Evolutionary conservation across 768 basidiomycete species (phyloP).

Genomic region (Suillus discolor): DNA sequence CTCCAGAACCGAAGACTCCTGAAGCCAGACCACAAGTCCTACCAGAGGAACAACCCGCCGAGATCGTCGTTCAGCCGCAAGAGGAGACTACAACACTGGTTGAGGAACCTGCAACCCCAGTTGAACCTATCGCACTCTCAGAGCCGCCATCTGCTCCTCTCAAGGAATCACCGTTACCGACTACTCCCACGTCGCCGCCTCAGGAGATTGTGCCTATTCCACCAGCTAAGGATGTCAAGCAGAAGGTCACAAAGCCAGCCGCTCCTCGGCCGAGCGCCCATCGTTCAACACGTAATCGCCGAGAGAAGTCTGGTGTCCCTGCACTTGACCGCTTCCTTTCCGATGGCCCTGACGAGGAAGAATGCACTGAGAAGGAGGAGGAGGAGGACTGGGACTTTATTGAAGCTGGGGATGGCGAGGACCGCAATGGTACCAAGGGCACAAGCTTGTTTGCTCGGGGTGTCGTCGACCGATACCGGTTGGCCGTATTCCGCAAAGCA

Average conservation of each 20-base stretch:
- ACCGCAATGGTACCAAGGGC: slow-evolving; percentile 78
- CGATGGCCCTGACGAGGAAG: slow-evolving; percentile 51
- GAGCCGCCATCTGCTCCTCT: slow-evolving; percentile 21
- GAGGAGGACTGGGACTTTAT: slow-evolving; percentile 93
- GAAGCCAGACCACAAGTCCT: slow-evolving; percentile 57
- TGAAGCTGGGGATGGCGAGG: slow-evolving; percentile 79
- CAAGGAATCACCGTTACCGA: slow-evolving; percentile 15
- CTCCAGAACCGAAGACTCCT: slow-evolving; percentile 70
- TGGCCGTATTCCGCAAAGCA: slow-evolving; percentile 86
- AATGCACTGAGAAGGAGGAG: slow-evolving; percentile 46
- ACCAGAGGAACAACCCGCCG: slow-evolving; percentile 25
- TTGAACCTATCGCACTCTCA: slow-evolving; percentile 19
- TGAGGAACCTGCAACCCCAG: slow-evolving; percentile 16
- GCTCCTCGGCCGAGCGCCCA: slow-evolving; percentile 20
- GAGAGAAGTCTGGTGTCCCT: slow-evolving; percentile 83
- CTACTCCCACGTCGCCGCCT: slow-evolving; percentile 14
- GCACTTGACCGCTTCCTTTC: slow-evolving; percentile 76
- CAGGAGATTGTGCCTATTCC: slow-evolving; percentile 29
- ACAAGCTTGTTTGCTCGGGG: slow-evolving; percentile 88
- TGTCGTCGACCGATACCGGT: slow-evolving; percentile 83
- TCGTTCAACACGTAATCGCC: slow-evolving; percentile 46
- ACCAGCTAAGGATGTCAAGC: slow-evolving; percentile 36
- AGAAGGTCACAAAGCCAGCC: slow-evolving; percentile 25
- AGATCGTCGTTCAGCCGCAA: slow-evolving; percentile 11
- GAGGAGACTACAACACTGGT: slow-evolving; percentile 17